Conservation (phyloP, 2,329 filamentous ascomycete genomes). For the Fusarium sp. region DNA sequence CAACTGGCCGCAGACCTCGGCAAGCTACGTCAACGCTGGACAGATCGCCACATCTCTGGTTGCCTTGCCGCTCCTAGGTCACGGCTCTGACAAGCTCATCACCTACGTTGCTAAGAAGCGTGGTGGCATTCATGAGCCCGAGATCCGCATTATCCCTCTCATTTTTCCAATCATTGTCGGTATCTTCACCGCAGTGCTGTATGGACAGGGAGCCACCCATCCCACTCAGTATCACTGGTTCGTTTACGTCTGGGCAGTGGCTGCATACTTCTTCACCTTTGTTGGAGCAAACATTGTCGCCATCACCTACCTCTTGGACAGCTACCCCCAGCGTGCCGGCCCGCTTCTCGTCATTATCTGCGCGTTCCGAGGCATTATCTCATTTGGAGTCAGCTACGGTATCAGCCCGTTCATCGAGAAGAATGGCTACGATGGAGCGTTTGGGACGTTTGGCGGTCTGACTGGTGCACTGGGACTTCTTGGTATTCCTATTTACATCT, state of each 20-base stretch:
- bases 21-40: slow-evolving; percentile 37
- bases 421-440: neutral
- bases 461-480: neutral
- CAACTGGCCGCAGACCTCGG: slow-evolving; percentile 34
- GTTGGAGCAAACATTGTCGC: slow-evolving; percentile 37
- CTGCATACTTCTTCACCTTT: slow-evolving; percentile 22
- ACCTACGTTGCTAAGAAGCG: slow-evolving; percentile 35
- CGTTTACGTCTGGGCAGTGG: slow-evolving; percentile 18
- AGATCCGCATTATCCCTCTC: slow-evolving; percentile 34
- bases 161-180: slow-evolving; percentile 34
- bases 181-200: slow-evolving; percentile 20
- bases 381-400: slow-evolving; percentile 37
- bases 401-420: slow-evolving; percentile 32
- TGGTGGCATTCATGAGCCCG: slow-evolving; percentile 36
- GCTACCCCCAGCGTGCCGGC: slow-evolving; percentile 36
- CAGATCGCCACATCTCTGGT: slow-evolving; percentile 36
- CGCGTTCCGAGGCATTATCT: slow-evolving; percentile 35
- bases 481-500: neutral
- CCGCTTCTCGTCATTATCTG: slow-evolving; percentile 39
- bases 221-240: slow-evolving; percentile 22
- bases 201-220: neutral
- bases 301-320: slow-evolving; percentile 39
- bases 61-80: slow-evolving; percentile 32
- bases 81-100: slow-evolving; percentile 36
- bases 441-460: neutral